Evolutionary conservation across 2,329 filamentous ascomycete genomes (phyloP).

Genomic region (Arthroderma uncinatum): DNA sequence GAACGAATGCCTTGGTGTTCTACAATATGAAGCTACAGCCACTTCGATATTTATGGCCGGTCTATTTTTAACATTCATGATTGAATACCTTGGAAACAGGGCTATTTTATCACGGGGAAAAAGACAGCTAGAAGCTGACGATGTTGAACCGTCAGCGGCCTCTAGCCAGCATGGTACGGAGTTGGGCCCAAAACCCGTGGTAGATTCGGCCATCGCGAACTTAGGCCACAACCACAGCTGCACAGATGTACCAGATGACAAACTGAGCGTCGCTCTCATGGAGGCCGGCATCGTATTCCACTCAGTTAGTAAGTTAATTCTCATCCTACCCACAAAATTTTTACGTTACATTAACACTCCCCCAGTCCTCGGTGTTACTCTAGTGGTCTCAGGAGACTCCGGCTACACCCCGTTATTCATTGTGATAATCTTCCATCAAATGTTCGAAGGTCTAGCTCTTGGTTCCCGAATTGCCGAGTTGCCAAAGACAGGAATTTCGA

Average conservation of each 20-base stretch:
- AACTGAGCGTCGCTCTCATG: slow-evolving; percentile 55
- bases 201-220: slow-evolving; percentile 11
- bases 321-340: neutral
- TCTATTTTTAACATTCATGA: slow-evolving; percentile 58
- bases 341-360: too few relatives aligned
- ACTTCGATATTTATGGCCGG: slow-evolving; percentile 64
- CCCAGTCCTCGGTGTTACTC: slow-evolving; percentile 51
- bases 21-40: slow-evolving; percentile 58
- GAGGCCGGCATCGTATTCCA: slow-evolving; percentile 67
- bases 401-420: slow-evolving; percentile 43
- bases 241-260: slow-evolving; percentile 23
- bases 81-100: slow-evolving; percentile 57
- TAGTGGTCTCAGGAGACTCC: slow-evolving; percentile 43
- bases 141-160: slow-evolving; percentile 16
- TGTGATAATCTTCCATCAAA: slow-evolving; percentile 67
- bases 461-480: slow-evolving; percentile 33
- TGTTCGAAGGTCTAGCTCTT: slow-evolving; percentile 66
- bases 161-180: slow-evolving; percentile 19
- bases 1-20: slow-evolving; percentile 55
- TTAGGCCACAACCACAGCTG: slow-evolving; percentile 25
- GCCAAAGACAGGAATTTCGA: slow-evolving; percentile 19
- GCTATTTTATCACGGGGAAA: slow-evolving; percentile 33
- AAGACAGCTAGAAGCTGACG: slow-evolving; percentile 21
- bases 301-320: slow-evolving; percentile 50
- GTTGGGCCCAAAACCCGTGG: slow-evolving; percentile 3